Evolutionary conservation across 2,329 filamentous ascomycete species (phyloP), one percentile per base, ranked within the genome.

Genomic region (Ilyonectria sp.): DNA sequence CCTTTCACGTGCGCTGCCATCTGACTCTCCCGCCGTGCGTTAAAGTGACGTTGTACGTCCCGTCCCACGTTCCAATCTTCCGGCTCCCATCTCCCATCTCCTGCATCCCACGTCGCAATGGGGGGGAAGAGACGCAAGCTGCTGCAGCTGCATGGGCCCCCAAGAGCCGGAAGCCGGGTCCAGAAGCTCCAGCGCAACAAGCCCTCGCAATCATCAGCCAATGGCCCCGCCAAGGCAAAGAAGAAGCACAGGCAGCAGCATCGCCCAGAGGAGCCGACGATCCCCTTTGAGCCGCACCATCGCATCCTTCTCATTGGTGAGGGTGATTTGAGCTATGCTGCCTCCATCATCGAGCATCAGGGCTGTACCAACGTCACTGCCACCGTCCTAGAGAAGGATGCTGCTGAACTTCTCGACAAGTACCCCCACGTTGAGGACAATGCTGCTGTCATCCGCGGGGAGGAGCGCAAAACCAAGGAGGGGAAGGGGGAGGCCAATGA

Each of bases 281-380:
- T 95, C 23, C 93, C 93, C 17, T 95, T 95, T 80, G 79, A 85
- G 26, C 82, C 87, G 44, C 82, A 87, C 73, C 89, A 94, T 71
- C 83, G 87, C 74, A 94, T 95, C 69, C 89, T 96, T 7, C 87
- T 95, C 3, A 82, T 95, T 58, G 93, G 93, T 75, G 93, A 96
- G 78, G 93, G 90, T 71, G 93, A 97, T 80, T 89, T 96, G 76
- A 94, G 92, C 78, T 95, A 94, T 79, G 88, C 93, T 13, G 86
- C 87, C 31, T 91, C 89, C 2, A 85, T 95, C 2, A 85, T 92
- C 59, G 80, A 86, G 60, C 85, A 92, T 75, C 92, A 94, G 81
- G 86, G 84, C 71, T 93, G 90, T 82, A 86, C 83, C 67, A 85
- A 90, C 75, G 79, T 95, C 6, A 91, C 89, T 0, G 92, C 92